Evolutionary conservation across 495 filamentous ascomycete species (phyloP), one percentile per base, ranked within the genome.

Genomic region (Aspergillus sclerotioniger): DNA sequence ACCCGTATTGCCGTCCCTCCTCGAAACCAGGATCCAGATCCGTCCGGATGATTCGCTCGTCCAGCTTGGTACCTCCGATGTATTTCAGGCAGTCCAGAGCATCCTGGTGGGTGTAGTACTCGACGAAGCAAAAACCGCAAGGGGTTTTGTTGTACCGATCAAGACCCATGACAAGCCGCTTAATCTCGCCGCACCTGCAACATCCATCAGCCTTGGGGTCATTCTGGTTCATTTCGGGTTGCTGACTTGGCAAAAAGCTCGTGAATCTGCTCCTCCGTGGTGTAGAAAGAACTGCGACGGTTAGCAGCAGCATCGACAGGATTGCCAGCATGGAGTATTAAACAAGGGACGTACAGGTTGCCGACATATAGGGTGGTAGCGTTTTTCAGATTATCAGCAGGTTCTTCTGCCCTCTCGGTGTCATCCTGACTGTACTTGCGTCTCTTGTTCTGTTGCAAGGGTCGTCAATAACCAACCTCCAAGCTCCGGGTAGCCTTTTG

Each of bases 41-140:
- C n/a, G 94, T 95, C 39, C 94, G 82, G 62, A 98, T 96, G 61
- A 98, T 89, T 59, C 94, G 85, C 76, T 98, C 94, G 72, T 98
- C 94, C 32, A 98, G 80, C 77, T 98, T 98, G n/a, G 94, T 98
- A 35, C 94, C 94, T 33, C 95, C 95, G 63, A 98, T 86, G 66
- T 98, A 98, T 73, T 98, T 98, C 87, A 98, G 87, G 70, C 92
- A 96, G 66, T 98, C 94, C 32, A 98, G 77, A 6, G 94, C 94
- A 73, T 98, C 94, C 63, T 93, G 88, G 66, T 98, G 92, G 13
- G 86, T 98, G 76, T 98, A 98, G 74, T 98, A 98, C 73, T 98
- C 94, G 64, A 98, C 94, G 67, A 98, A 98, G 77, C 94, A 98
- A 77, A 98, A 98, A 10, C 94, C 94, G 74, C 94, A 98, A 5